phyloP scores from a whole-genome alignment of 805 yeast species.

The Wickerhamia fluorescens region DNA sequence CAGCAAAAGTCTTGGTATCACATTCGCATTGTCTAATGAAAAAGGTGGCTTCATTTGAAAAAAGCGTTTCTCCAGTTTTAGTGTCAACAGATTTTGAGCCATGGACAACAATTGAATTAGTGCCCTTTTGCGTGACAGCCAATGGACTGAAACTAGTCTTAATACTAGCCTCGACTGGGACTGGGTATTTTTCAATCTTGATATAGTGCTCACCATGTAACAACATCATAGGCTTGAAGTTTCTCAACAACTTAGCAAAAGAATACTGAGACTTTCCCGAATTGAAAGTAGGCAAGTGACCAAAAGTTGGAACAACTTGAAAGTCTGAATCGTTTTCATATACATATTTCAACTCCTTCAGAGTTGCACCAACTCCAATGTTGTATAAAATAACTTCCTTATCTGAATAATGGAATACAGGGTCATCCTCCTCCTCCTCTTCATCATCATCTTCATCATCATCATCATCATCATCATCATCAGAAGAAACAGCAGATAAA shows the following conservation, averaged over 20 bases:
- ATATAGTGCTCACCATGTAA: conserved; percentile 95
- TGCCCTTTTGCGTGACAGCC: conserved; percentile 76
- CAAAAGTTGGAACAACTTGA: conserved; percentile 83
- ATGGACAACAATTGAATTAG: conserved; percentile 72
- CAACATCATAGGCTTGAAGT: conserved; percentile 83
- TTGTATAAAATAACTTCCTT: conserved; percentile 79
- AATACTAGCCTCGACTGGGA: conserved; percentile 64
- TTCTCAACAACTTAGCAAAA: conserved; percentile 56
- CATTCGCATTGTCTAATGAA: conserved; percentile 75
- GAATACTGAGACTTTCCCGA: conserved; percentile 51
- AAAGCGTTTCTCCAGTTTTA: conserved; percentile 59
- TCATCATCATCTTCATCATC: conserved; percentile 33
- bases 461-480: conserved; percentile 39
- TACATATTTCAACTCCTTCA: conserved; percentile 67
- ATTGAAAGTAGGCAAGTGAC: conserved; percentile 80
- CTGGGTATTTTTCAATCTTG: conserved; percentile 65
- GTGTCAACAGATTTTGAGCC: conserved; percentile 66
- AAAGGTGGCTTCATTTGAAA: conserved; percentile 76
- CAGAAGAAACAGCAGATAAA: conserved; percentile 51
- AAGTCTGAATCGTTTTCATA: conserved; percentile 74
- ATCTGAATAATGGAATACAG: conserved; percentile 51
- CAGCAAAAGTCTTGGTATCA: conserved; percentile 38
- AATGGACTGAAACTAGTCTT: conserved; percentile 61
- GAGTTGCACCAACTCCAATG: conserved; percentile 80
- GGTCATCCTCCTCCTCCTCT: conserved; percentile 31